Evolutionary conservation across 2,329 filamentous ascomycete genomes (phyloP).

Genomic region (Xylariaceae sp.): DNA sequence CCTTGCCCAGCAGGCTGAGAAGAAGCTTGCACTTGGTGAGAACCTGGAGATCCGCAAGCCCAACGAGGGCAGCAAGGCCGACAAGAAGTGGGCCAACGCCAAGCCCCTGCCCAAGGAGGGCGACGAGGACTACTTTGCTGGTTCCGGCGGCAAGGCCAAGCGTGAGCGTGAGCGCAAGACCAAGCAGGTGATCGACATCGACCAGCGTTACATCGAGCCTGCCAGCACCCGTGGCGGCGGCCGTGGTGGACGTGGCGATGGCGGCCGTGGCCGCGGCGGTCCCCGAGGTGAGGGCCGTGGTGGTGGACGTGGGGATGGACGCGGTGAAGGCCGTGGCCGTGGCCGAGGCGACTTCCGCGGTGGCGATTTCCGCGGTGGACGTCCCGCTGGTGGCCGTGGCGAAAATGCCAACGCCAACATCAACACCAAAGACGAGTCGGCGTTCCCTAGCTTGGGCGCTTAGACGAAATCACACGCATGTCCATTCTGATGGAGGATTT

Average conservation of each 20-base stretch:
- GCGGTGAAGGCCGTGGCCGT: slow-evolving; percentile 35
- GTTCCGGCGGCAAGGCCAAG: slow-evolving; percentile 66
- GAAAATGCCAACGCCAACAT: slow-evolving; percentile 39
- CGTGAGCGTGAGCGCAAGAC: slow-evolving; percentile 86
- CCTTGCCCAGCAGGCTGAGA: slow-evolving; percentile 63
- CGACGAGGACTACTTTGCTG: slow-evolving; percentile 71
- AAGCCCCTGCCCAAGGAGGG: slow-evolving; percentile 62
- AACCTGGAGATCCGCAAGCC: slow-evolving; percentile 69
- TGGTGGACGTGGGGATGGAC: too few species aligned
- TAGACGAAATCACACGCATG: slow-evolving; percentile 22
- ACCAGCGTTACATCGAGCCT: slow-evolving; percentile 72
- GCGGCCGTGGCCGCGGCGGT: slow-evolving; percentile 39
- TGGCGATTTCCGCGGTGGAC: slow-evolving; percentile 37
- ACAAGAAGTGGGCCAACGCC: slow-evolving; percentile 90
- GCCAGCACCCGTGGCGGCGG: slow-evolving; percentile 51
- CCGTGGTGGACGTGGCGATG: slow-evolving; percentile 43
- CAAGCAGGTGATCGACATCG: slow-evolving; percentile 84
- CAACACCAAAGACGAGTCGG: slow-evolving; percentile 50
- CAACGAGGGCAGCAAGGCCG: slow-evolving; percentile 81
- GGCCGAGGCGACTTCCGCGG: slow-evolving; percentile 28
- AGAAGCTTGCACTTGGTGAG: slow-evolving; percentile 65
- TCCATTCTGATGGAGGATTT: slow-evolving; percentile 5
- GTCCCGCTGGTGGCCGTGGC: slow-evolving; percentile 32
- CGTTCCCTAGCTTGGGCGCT: slow-evolving; percentile 55
- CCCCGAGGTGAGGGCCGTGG: slow-evolving; percentile 41